Conservation (phyloP, 352 stramenopile genomes). For the Globisporangium spiculum region DNA sequence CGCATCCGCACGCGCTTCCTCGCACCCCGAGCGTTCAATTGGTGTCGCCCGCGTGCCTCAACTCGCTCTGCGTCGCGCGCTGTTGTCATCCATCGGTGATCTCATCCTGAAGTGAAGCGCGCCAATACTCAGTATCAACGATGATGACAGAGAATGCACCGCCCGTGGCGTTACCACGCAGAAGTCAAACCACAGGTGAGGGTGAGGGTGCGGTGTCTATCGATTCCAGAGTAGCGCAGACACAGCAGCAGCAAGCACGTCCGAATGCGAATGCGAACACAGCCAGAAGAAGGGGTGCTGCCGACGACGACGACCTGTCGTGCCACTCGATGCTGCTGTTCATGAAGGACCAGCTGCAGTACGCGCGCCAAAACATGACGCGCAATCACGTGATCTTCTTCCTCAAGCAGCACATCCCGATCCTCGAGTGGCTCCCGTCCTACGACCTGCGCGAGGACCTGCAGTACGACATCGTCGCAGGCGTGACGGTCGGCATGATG, state of each 20-base stretch:
- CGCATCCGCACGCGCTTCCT: not conserved
- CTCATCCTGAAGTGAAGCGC: not conserved
- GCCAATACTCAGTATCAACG: not conserved
- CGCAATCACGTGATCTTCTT: constrained; percentile 31
- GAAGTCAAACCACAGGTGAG: not conserved
- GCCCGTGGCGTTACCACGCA: not conserved
- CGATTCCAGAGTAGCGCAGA: not conserved
- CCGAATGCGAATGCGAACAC: not conserved
- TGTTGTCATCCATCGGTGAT: not conserved
- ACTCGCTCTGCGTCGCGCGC: not conserved
- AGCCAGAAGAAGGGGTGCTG: constrained; percentile 21
- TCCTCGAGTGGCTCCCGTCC: constrained; percentile 57
- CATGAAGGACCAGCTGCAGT: constrained; percentile 1
- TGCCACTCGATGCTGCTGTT: constrained; percentile 8
- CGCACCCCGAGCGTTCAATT: not conserved
- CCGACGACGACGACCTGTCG: constrained; percentile 12
- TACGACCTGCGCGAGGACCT: constrained; percentile 56
- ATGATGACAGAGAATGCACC: not conserved
- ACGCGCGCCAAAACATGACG: constrained; percentile 25
- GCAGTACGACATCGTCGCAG: constrained; percentile 51
- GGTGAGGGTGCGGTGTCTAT: not conserved
- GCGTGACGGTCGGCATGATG: constrained; percentile 81
- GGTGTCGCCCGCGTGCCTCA: not conserved
- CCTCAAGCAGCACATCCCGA: constrained; percentile 46
- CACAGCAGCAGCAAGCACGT: not conserved